A percentile compares a stretch with the other conserved stretches of the same genome.
These are phyloP conservation scores for Tricholoma sp. DNA, from an alignment of 768 basidiomycete species.

Conservation along the genomic window DNA sequence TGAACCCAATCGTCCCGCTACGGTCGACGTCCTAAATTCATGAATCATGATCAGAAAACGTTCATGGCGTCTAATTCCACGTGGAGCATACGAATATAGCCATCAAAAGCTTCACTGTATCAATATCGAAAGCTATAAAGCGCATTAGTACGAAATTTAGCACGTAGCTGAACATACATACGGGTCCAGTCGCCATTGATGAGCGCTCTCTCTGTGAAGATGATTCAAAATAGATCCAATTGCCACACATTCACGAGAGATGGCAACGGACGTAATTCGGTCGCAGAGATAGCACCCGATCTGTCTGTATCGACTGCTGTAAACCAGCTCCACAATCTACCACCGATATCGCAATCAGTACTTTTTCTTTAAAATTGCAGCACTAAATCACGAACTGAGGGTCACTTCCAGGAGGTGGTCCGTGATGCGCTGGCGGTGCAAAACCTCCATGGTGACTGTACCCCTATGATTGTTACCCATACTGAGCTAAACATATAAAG, in stretches of 20 bases:
- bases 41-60: background rate
- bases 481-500: background rate
- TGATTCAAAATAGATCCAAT: background rate
- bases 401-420: constrained; percentile 63
- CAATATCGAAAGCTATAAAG: constrained; percentile 68
- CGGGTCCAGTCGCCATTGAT: constrained; percentile 72
- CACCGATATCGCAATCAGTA: background rate
- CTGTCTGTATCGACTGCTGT: constrained; percentile 60
- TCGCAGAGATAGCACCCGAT: constrained; percentile 60
- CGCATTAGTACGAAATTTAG: background rate
- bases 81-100: constrained; percentile 59
- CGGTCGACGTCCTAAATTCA: constrained; percentile 55
- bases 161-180: constrained; percentile 31
- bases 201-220: constrained; percentile 36
- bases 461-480: constrained; percentile 18
- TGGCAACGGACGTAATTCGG: constrained; percentile 57
- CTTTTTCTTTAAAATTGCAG: background rate
- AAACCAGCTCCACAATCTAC: constrained; percentile 74
- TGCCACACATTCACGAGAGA: background rate
- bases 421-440: constrained; percentile 26
- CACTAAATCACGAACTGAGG: constrained; percentile 52
- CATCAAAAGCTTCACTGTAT: constrained; percentile 85
- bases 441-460: constrained; percentile 34
- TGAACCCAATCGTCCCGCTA: constrained; percentile 75
- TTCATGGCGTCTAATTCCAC: background rate